A percentile compares a stretch with the other conserved stretches of the same genome.
Conservation (phyloP, 2,329 filamentous ascomycete genomes). For the Alternaria sp. region DNA sequence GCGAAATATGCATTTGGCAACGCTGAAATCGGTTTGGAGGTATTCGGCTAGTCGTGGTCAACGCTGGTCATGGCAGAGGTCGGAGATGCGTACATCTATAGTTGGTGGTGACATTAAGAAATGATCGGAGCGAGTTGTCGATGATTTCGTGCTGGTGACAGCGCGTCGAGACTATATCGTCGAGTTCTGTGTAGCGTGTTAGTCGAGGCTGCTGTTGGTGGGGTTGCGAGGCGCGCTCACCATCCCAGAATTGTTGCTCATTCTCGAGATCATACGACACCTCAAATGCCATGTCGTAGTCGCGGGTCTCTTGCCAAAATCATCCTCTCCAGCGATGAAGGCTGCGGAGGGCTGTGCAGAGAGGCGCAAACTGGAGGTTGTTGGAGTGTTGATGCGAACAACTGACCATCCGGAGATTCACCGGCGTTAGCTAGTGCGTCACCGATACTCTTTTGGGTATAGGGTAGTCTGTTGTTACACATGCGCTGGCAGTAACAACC, state of each 20-base stretch:
- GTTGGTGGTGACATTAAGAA: constrained; percentile 77
- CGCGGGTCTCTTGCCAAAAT: constrained; percentile 42
- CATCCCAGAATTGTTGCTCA: constrained; percentile 88
- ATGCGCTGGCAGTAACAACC: background rate
- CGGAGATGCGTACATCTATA: constrained; percentile 64
- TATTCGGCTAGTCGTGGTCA: constrained; percentile 65
- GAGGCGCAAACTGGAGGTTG: constrained; percentile 28
- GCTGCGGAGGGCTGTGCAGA: constrained; percentile 21
- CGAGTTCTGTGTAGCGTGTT: constrained; percentile 61
- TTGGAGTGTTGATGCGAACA: constrained; percentile 29
- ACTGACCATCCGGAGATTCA: constrained; percentile 24
- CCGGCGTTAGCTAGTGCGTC: constrained; percentile 32
- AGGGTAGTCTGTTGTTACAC: constrained; percentile 5
- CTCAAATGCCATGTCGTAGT: constrained; percentile 69
- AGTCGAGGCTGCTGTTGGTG: constrained; percentile 25
- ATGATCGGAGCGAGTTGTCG: constrained; percentile 84
- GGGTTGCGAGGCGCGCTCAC: constrained; percentile 59
- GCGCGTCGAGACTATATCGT: constrained; percentile 66
- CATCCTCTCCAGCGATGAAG: constrained; percentile 42
- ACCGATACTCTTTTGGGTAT: constrained; percentile 21
- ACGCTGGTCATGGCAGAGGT: constrained; percentile 4
- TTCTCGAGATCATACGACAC: constrained; percentile 72
- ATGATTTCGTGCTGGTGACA: constrained; percentile 70
- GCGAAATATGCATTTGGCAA: constrained; percentile 79
- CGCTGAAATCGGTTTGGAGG: constrained; percentile 76